Evolutionary conservation across 2,329 filamentous ascomycete species (phyloP).

Genomic region (Aureobasidium sp.): DNA sequence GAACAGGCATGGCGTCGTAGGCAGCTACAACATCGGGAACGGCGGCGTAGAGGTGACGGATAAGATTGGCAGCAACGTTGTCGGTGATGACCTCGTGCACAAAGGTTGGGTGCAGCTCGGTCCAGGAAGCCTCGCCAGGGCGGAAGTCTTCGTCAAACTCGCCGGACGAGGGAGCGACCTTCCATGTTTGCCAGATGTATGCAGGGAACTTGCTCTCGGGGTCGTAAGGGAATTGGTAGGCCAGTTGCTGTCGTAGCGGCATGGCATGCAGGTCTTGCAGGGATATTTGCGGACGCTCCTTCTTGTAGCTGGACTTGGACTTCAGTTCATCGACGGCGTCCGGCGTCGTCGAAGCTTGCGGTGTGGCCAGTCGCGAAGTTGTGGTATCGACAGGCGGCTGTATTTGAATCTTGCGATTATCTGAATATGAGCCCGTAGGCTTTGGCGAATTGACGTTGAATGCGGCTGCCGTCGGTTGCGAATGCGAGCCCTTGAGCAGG

Average conservation of each 20-base stretch:
- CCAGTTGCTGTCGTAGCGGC: slow-evolving; percentile 71
- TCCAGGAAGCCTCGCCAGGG: slow-evolving; percentile 83
- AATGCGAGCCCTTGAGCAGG: slow-evolving; percentile 58
- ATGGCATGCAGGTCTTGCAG: slow-evolving; percentile 65
- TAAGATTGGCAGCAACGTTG: slow-evolving; percentile 69
- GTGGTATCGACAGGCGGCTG: slow-evolving; percentile 2
- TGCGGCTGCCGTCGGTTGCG: slow-evolving; percentile 20
- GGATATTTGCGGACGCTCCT: slow-evolving; percentile 50
- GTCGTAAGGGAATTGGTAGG: slow-evolving; percentile 92
- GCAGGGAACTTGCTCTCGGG: slow-evolving; percentile 83
- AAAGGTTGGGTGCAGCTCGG: slow-evolving; percentile 77
- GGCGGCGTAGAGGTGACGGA: slow-evolving; percentile 79
- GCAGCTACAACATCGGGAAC: slow-evolving; percentile 44
- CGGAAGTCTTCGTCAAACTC: slow-evolving; percentile 70
- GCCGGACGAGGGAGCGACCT: slow-evolving; percentile 68
- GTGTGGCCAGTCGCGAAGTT: slow-evolving; percentile 22
- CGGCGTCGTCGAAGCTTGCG: slow-evolving; percentile 19
- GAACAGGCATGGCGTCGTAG: slow-evolving; percentile 42
- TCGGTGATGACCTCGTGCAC: slow-evolving; percentile 98
- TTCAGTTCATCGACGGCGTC: slow-evolving; percentile 11
- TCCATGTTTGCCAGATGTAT: slow-evolving; percentile 99
- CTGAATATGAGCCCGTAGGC: slow-evolving; percentile 30
- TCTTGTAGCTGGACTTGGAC: slow-evolving; percentile 30
- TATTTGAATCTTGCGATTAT: slow-evolving; percentile 30
- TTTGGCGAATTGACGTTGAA: slow-evolving; percentile 30